Evolutionary conservation across 306 rosid genomes (phyloP), one percentile per base, ranked within the genome.

Genomic region (Quercus berberidifolia): DNA sequence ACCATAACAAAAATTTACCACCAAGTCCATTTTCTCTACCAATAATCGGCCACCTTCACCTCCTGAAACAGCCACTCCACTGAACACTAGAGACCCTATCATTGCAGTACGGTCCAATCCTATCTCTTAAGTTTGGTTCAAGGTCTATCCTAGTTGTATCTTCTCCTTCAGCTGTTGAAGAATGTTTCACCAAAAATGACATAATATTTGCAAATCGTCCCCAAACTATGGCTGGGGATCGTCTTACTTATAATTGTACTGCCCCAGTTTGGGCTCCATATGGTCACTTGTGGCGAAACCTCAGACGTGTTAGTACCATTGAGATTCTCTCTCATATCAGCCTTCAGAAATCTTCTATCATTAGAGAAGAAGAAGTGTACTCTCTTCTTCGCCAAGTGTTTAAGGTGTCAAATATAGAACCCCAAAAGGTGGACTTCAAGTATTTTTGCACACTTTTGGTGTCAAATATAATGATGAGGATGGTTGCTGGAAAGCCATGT

Each of bases 201-300:
- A 33, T 81, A 6, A 35, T 78, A 15, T 88, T 88, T 4, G 91
- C 87, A n/a, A 81, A 83, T 76, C 89, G 89, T 5, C 85, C 90
- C 0, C 68, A 4, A 1, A 55, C 85, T 12, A 76, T 85, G 1
- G 79, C 74, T 0, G 89, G 78, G 1, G 83, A 85, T 14, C 67
- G 73, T 71, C 73, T 85, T 13, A 68, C 78, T 4, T 78, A 73
- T 60, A 85, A 83, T 77, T 9, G 5, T 23, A 74, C 13, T 4
- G 14, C 82, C 4, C 5, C 67, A 5, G 69, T 49, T 5, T 55
- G n/a, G 67, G 51, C 81, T 5, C 52, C 82, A n/a, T 83, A 4
- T 49, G 85, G 85, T 5, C 59, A 86, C 23, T 58, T 54, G 41
- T 83, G 83, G 85, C 83, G 83, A 43, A 74, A 57, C 43, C 85